phyloP scores from a whole-genome alignment of 352 stramenopile genomes.

The Globisporangium okanoganense region DNA sequence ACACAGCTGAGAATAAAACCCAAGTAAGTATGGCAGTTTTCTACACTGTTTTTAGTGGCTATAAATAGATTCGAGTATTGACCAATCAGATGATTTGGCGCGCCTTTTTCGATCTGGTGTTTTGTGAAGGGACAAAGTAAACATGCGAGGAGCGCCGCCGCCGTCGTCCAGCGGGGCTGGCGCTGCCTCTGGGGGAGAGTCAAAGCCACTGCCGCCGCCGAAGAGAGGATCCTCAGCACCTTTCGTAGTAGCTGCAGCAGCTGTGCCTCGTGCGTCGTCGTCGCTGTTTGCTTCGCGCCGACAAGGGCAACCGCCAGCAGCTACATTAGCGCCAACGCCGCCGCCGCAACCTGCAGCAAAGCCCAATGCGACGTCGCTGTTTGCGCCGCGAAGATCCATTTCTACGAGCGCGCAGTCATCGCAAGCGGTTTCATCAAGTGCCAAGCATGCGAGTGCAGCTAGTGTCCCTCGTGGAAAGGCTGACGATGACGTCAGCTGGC shows the following conservation, averaged over 20 bases:
- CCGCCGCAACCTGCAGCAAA: not conserved
- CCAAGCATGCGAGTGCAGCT: not conserved
- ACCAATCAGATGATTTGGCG: conserved; percentile 28
- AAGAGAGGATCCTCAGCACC: not conserved
- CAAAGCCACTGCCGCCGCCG: not conserved
- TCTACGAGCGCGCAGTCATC: not conserved
- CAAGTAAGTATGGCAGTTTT: too few species aligned
- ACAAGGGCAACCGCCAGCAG: not conserved
- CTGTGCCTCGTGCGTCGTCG: not conserved
- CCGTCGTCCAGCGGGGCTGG: conserved; percentile 4
- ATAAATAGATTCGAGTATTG: not conserved
- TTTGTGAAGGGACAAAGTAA: not conserved
- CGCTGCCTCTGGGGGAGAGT: not conserved
- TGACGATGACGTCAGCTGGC: conserved; percentile 26
- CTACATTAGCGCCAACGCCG: not conserved
- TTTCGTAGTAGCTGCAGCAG: conserved; percentile 2
- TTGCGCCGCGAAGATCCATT: conserved; percentile 3
- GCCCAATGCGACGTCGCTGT: not conserved
- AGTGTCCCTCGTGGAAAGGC: not conserved
- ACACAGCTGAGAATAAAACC: too few species aligned
- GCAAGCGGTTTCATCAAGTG: not conserved
- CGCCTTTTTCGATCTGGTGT: not conserved
- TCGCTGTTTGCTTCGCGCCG: conserved; percentile 8
- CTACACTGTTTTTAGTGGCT: not conserved
- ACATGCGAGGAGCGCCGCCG: conserved; percentile 26